These are phyloP conservation scores for Metarhizium guizhouense DNA, from an alignment of 2,329 filamentous ascomycete genomes.

Conservation along the genomic window DNA sequence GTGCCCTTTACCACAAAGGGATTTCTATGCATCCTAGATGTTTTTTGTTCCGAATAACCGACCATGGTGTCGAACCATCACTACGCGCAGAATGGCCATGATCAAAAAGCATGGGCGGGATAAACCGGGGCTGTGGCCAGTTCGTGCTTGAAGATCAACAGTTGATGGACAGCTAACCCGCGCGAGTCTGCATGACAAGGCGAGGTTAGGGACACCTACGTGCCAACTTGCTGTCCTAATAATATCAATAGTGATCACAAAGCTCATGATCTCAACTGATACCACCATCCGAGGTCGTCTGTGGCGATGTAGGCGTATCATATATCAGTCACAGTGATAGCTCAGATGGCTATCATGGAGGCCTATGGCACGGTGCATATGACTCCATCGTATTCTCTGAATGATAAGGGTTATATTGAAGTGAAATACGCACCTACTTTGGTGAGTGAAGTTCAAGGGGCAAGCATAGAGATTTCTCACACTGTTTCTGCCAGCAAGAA, in stretches of 20 bases:
- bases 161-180: background rate
- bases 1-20: background rate
- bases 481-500: background rate
- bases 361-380: background rate
- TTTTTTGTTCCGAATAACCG: background rate
- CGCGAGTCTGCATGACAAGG: background rate
- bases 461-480: background rate
- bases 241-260: background rate
- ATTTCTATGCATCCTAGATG: background rate
- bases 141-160: background rate
- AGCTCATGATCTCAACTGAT: background rate
- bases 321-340: background rate
- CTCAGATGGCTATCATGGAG: background rate
- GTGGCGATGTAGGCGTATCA: background rate
- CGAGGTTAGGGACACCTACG: background rate
- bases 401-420: background rate
- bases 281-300: background rate
- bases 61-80: background rate
- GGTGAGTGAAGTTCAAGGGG: background rate
- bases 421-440: background rate
- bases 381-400: background rate
- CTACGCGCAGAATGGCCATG: background rate
- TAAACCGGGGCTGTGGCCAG: background rate
- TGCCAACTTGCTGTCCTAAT: background rate
- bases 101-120: background rate